These are phyloP conservation scores for Alternaria sp. DNA, from an alignment of 2,329 filamentous ascomycete genomes.

Conservation along the genomic window DNA sequence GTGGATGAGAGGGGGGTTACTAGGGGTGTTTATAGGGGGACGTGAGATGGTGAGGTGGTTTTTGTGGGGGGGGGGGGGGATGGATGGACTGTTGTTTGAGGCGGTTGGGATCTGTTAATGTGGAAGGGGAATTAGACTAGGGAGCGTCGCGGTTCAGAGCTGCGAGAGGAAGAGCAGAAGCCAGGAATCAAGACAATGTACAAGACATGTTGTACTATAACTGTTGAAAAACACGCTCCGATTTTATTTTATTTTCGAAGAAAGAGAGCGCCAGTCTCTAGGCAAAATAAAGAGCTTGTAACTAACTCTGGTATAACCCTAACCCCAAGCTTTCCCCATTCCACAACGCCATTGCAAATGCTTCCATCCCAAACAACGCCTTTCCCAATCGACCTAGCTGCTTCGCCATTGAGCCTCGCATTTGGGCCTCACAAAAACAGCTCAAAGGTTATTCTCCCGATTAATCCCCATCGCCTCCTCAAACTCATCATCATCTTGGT, in stretches of 20 bases:
- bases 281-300: slow-evolving; percentile 1
- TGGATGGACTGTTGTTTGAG: neutral
- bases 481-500: slow-evolving; percentile 57
- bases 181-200: no score
- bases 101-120: no score
- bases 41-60: neutral
- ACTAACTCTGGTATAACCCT: slow-evolving; percentile 41
- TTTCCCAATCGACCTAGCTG: neutral
- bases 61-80: no score
- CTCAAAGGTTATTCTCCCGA: neutral
- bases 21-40: slow-evolving; percentile 27
- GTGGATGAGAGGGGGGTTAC: slow-evolving; percentile 32
- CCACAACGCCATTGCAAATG: slow-evolving; percentile 31
- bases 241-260: neutral
- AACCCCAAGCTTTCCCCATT: slow-evolving; percentile 8
- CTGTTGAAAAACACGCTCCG: slow-evolving; percentile 11
- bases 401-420: no score
- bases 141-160: no score
- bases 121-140: no score
- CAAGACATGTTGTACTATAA: slow-evolving; percentile 22
- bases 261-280: neutral
- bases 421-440: neutral
- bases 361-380: slow-evolving; percentile 14
- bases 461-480: slow-evolving; percentile 50
- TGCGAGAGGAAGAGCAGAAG: no score